Conservation (phyloP, 2,329 filamentous ascomycete genomes). For the Claviceps quebecensis region DNA sequence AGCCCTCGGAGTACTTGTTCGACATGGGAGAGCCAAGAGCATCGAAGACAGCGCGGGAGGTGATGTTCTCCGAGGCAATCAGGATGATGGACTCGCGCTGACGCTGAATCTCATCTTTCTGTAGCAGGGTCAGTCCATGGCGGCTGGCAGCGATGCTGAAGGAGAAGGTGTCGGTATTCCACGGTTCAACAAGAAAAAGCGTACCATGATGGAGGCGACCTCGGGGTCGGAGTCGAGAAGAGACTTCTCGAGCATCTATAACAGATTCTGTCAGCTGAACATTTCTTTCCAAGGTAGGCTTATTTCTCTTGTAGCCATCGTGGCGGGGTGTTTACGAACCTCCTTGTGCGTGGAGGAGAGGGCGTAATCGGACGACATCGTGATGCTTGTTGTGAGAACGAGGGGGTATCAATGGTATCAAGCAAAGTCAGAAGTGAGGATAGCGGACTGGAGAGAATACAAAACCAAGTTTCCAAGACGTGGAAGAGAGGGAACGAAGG, state of each 20-base stretch:
- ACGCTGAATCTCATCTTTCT: constrained; percentile 89
- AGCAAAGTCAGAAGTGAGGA: background rate
- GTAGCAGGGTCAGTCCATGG: constrained; percentile 20
- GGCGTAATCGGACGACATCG: constrained; percentile 36
- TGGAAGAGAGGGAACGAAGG: background rate
- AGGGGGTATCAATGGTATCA: background rate
- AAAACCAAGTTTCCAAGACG: background rate
- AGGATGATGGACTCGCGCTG: constrained; percentile 97
- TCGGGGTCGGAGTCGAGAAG: constrained; percentile 84
- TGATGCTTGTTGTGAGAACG: constrained; percentile 7
- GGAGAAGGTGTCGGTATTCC: background rate
- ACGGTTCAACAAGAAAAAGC: constrained; percentile 14
- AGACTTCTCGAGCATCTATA: constrained; percentile 87
- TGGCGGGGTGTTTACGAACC: constrained; percentile 22
- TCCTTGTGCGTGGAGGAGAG: constrained; percentile 41
- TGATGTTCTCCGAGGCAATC: constrained; percentile 98
- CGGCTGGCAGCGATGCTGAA: constrained; percentile 4
- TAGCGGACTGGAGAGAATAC: background rate
- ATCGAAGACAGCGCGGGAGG: constrained; percentile 94
- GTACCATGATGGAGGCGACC: constrained; percentile 92
- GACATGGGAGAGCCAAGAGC: constrained; percentile 89
- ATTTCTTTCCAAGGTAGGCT: background rate
- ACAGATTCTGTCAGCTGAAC: constrained; percentile 6
- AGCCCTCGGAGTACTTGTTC: constrained; percentile 99
- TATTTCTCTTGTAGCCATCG: constrained; percentile 5